Evolutionary conservation across 768 basidiomycete genomes (phyloP).

Genomic region (Chalciporus sphaerocephalus): DNA sequence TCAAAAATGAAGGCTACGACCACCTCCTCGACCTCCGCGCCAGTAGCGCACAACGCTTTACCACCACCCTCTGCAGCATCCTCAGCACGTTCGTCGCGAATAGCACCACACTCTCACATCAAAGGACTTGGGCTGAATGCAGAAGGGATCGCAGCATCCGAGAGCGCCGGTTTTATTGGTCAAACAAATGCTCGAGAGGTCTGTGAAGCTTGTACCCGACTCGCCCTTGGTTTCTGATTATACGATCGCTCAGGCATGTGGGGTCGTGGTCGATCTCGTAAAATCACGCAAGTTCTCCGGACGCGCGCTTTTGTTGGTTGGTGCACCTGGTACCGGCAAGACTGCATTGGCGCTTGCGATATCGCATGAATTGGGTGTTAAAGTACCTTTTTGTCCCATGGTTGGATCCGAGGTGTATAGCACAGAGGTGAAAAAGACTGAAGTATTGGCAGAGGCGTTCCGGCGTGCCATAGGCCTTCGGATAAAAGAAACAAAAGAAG

Average conservation of each 20-base stretch:
- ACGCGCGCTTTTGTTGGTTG: constrained; percentile 85
- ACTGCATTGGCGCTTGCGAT: constrained; percentile 95
- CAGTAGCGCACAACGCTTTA: constrained; percentile 69
- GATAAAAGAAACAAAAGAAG: constrained; percentile 99
- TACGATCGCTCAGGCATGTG: constrained; percentile 63
- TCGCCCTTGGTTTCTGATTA: background rate
- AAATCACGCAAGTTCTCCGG: constrained; percentile 93
- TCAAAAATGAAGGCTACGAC: constrained; percentile 37
- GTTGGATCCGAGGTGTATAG: constrained; percentile 97
- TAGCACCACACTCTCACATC: constrained; percentile 93
- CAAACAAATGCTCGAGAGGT: constrained; percentile 91
- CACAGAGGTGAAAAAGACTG: constrained; percentile 98
- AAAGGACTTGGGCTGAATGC: constrained; percentile 88
- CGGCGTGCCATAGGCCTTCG: constrained; percentile 92
- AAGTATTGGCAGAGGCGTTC: constrained; percentile 93
- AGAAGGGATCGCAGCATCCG: constrained; percentile 72
- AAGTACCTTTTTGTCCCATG: constrained; percentile 98
- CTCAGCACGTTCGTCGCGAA: constrained; percentile 67
- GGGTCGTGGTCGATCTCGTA: constrained; percentile 83
- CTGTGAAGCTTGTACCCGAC: constrained; percentile 6
- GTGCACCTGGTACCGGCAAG: constrained; percentile 97
- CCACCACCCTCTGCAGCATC: constrained; percentile 62
- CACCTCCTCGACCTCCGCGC: constrained; percentile 45
- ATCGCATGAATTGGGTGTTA: constrained; percentile 88
- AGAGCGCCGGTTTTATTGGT: constrained; percentile 85